Base-by-base conservation (phyloP, 306 rosid species). In the Begonia fuchsioides region DNA sequence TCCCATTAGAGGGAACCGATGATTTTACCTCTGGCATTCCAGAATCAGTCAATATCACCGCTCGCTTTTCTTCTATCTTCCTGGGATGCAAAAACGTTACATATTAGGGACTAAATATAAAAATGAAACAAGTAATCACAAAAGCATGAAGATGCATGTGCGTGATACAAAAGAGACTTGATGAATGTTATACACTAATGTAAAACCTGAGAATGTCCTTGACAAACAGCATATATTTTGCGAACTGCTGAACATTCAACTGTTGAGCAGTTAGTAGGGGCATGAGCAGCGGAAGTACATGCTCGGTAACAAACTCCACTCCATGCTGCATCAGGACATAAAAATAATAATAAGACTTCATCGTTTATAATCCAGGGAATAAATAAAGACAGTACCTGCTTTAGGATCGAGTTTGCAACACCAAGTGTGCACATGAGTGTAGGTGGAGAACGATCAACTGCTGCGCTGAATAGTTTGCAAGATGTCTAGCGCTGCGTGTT, bases 371-470 rank as follows among this genome's bases (percentile, higher is more conserved):
- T 19, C 39, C 40, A 14, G 26, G 32, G 12, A 39, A 39, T 49
- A 58, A 20, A 58, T 7, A 56, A 12, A n/a, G 43, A 6, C 18
- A 39, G 55, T 68, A 92, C 98, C 96, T 76, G 83, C 77, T 92
- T 85, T 55, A 73, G 83, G 63, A 92, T 75, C 52, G 98, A 77
- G 64, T 79, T 92, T 59, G 98, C 93, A 65, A 92, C 94, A 54
- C 96, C 94, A 53, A 92, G 96, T 38, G 98, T 85, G 60, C 98
- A 92, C 98, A 92, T 85, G 45, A 92, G 98, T 32, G 98, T 92
- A 64, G 98, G 98, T 57, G 94, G 83, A 67, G 98, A 79, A 45
- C 55, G 94, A 53, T 92, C 98, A 61, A 92, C 98, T 8, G 81
- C 94, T 55, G 39, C 96, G 94, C 62, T 81, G 96, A 76, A 92